Evolutionary conservation across 2,329 filamentous ascomycete genomes (phyloP).

Genomic region (Verruconis gallopava): DNA sequence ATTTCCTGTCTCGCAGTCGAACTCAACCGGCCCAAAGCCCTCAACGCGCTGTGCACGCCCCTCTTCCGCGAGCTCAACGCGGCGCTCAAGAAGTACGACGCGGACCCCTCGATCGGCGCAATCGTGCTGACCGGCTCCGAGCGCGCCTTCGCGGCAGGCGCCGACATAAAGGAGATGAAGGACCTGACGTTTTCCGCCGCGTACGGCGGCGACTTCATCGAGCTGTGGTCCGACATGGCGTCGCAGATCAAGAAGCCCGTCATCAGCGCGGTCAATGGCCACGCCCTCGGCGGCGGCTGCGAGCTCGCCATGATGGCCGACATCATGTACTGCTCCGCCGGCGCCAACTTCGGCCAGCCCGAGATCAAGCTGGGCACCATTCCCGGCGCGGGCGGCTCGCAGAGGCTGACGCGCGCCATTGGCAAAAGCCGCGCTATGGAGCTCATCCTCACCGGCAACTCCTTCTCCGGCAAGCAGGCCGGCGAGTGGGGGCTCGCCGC

Average conservation of each 20-base stretch:
- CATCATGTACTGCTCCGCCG: constrained; percentile 77
- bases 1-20: constrained; percentile 73
- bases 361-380: constrained; percentile 93
- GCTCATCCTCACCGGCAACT: constrained; percentile 73
- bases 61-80: constrained; percentile 83
- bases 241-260: constrained; percentile 83
- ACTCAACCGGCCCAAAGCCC: constrained; percentile 83
- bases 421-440: constrained; percentile 81
- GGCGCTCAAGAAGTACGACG: constrained; percentile 58
- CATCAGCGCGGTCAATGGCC: constrained; percentile 86
- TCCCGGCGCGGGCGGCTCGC: constrained; percentile 81
- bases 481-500: constrained; percentile 85
- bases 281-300: constrained; percentile 88
- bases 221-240: constrained; percentile 80
- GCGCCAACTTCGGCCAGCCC: constrained; percentile 86
- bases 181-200: constrained; percentile 78
- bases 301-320: constrained; percentile 98
- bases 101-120: constrained; percentile 54
- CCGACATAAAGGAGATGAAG: constrained; percentile 99
- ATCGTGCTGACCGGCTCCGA: constrained; percentile 81
- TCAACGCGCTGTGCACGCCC: constrained; percentile 85
- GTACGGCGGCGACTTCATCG: constrained; percentile 86
- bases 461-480: constrained; percentile 72
- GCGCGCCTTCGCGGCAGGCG: constrained; percentile 86
- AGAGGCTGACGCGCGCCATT: constrained; percentile 39